Evolutionary conservation across 805 yeast species (phyloP).

Genomic region (Kluyveromyces lactis): DNA sequence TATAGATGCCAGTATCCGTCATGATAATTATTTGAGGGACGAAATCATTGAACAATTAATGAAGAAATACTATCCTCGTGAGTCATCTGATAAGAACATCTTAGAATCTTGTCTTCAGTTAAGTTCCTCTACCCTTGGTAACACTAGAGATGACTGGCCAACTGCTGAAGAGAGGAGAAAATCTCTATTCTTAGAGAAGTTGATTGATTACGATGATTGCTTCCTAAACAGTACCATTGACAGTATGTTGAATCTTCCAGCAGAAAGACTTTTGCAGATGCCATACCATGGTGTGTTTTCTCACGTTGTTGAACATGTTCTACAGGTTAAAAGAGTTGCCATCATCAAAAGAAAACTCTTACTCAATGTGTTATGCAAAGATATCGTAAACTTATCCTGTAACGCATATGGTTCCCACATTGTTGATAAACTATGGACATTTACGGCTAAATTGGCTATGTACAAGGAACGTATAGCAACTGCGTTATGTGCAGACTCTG

Average conservation of each 20-base stretch:
- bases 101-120: conserved; percentile 62
- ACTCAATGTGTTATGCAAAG: conserved; percentile 53
- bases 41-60: conserved; percentile 46
- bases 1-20: conserved; percentile 54
- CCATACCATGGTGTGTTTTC: conserved; percentile 87
- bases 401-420: conserved; percentile 89
- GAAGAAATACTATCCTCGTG: conserved; percentile 36
- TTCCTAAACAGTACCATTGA: conserved; percentile 53
- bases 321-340: conserved; percentile 42
- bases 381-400: conserved; percentile 56
- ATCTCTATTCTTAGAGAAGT: conserved; percentile 61
- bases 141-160: conserved; percentile 84
- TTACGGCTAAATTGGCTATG: conserved; percentile 67
- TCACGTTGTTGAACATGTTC: conserved; percentile 69
- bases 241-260: conserved; percentile 50
- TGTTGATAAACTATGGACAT: conserved; percentile 75
- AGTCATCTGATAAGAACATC: conserved; percentile 35
- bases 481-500: conserved; percentile 49
- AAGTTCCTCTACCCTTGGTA: conserved; percentile 66
- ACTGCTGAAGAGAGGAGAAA: conserved; percentile 83
- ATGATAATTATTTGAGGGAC: conserved; percentile 50
- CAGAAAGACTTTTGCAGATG: conserved; percentile 60
- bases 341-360: conserved; percentile 56
- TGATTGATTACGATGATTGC: conserved; percentile 58
- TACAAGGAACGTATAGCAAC: conserved; percentile 82